Percentiles rank a stretch among this genome's conserved stretches.
Evolutionary conservation across 495 filamentous ascomycete genomes (phyloP).

Genomic region (Aspergillus avenaceus): DNA sequence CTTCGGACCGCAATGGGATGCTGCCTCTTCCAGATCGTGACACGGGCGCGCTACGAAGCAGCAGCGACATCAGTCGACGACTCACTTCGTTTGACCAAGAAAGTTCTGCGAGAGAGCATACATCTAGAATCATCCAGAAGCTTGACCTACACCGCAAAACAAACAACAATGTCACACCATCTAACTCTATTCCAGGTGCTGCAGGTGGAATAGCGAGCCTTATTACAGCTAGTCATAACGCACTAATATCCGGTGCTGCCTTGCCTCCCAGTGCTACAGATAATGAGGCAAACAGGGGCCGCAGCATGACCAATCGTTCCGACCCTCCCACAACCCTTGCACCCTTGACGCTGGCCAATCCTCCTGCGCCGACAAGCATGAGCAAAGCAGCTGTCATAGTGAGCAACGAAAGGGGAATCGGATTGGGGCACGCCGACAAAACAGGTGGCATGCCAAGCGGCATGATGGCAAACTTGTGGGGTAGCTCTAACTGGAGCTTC

Average conservation of each 20-base stretch:
- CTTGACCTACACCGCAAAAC: conserved; percentile 84
- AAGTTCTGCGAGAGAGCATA: conserved; percentile 64
- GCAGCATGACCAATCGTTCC: conserved; percentile 29
- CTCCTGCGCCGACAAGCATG: conserved; percentile 81
- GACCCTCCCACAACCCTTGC: conserved; percentile 65
- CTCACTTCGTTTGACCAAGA: conserved; percentile 43
- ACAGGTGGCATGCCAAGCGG: conserved; percentile 73
- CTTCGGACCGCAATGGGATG: conserved; percentile 56
- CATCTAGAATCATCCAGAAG: conserved; percentile 85
- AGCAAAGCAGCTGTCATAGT: conserved; percentile 82
- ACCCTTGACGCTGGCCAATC: conserved; percentile 75
- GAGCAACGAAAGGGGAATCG: conserved; percentile 67
- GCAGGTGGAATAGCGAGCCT: conserved; percentile 79
- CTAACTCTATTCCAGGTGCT: conserved; percentile 32
- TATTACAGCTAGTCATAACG: conserved; percentile 77
- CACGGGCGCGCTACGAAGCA: conserved; percentile 51
- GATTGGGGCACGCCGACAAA: conserved; percentile 52
- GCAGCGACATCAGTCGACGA: conserved; percentile 64
- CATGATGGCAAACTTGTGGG: conserved; percentile 90
- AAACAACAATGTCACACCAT: conserved; percentile 43
- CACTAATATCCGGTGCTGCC: conserved; percentile 58
- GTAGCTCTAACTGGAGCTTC: conserved; percentile 77
- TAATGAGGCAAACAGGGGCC: conserved; percentile 24
- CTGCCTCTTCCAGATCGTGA: conserved; percentile 67
- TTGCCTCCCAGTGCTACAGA: conserved; percentile 30